A percentile compares a stretch with the other conserved stretches of the same genome.
phyloP scores from a whole-genome alignment of 2,329 filamentous ascomycete species.

The Westerdykella ornata region DNA sequence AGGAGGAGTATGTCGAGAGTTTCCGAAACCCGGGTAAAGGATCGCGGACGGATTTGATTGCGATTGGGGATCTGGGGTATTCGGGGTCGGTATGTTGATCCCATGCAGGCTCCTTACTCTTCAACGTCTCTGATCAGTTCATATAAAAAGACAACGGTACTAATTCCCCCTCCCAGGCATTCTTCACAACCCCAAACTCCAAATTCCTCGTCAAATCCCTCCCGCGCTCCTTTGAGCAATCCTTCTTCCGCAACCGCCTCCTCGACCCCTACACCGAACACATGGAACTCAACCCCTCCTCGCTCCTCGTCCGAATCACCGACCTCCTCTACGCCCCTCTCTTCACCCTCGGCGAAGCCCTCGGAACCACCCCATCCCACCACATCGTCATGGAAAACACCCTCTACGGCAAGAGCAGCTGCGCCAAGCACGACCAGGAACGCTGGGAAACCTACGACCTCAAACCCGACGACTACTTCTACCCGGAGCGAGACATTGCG shows the following conservation, averaged over 20 bases:
- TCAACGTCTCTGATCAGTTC: too few species aligned
- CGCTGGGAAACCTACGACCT: slow-evolving; percentile 68
- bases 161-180: slow-evolving; percentile 54
- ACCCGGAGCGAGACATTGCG: slow-evolving; percentile 64
- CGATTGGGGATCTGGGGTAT: slow-evolving; percentile 64
- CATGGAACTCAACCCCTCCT: slow-evolving; percentile 54
- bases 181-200: slow-evolving; percentile 61
- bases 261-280: slow-evolving; percentile 59
- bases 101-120: too few species aligned
- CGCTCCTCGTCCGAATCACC: slow-evolving; percentile 63
- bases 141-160: too few species aligned
- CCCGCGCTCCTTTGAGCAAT: slow-evolving; percentile 61
- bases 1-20: slow-evolving; percentile 50
- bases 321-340: slow-evolving; percentile 58
- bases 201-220: slow-evolving; percentile 66
- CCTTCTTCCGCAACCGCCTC: slow-evolving; percentile 62
- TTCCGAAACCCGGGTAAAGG: slow-evolving; percentile 42
- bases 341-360: slow-evolving; percentile 51
- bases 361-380: slow-evolving; percentile 59
- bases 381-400: slow-evolving; percentile 77
- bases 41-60: slow-evolving; percentile 42
- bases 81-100: slow-evolving; percentile 54
- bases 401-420: slow-evolving; percentile 51
- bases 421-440: slow-evolving; percentile 37
- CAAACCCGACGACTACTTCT: slow-evolving; percentile 70